Base-by-base conservation (phyloP, 495 filamentous ascomycete genomes). In the Amorphotheca resinae region DNA sequence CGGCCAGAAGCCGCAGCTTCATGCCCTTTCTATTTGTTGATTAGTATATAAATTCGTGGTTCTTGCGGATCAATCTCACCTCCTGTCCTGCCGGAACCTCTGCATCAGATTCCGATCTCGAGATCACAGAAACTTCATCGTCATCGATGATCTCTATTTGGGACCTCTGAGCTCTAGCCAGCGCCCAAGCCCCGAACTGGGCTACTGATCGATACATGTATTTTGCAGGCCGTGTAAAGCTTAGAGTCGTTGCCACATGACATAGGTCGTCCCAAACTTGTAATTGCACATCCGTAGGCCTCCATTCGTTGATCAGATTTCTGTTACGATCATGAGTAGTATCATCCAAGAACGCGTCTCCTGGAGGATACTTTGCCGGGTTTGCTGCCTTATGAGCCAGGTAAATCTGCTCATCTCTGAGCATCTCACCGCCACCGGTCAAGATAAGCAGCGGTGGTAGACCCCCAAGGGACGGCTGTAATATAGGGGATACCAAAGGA, bases 191-290 rank as follows among this genome's bases (percentile, higher is more conserved):
- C 8, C 86, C 84, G 56, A 96, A 95, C 44, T 95, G 87, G 1
- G 89, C 83, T 18, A 95, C 77, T 6, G 80, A 79, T 17, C 86
- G 74, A 57, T 82, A 95, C 86, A 95, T 94, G 56, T 82, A 84
- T 53, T 95, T 96, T 8, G 89, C 89, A 1, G 89, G 89, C n/a
- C 77, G 68, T 0, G 89, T 95, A 54, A 89, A 96, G 57, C 83
- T 89, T 9, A 96, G 65, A 0, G 87, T 93, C 4, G 87, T 84
- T 1, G 80, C 83, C 9, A 94, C 89, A 56, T 96, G 89, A 46
- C 89, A 96, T 14, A 94, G 64, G 54, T 93, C 77, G 22, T 95
- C 89, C 85, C 89, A 95, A 5, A 96, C 81, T 59, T 96, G 89
- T n/a, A 96, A 66, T 58, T 93, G 87, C 7, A 96, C 89, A 55